Percentiles rank a stretch among this genome's conserved stretches.
Conservation (phyloP, 768 basidiomycete species). For the Suillus placidus region DNA sequence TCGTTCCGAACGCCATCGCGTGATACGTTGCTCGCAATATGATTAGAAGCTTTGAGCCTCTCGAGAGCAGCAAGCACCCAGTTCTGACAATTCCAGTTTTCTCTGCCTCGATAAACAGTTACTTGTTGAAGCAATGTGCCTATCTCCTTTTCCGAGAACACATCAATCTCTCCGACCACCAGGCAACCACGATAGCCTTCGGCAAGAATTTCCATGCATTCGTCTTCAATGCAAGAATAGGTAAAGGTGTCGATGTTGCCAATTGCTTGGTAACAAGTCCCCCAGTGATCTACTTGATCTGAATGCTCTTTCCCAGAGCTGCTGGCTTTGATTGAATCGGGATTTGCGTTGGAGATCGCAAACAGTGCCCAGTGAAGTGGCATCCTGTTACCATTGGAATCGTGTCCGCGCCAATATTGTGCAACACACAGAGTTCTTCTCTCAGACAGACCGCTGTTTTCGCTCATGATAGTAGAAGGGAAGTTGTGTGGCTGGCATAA, state of each 20-base stretch:
- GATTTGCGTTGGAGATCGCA: slow-evolving; percentile 27
- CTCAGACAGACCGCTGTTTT: slow-evolving; percentile 16
- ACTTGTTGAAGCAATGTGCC: slow-evolving; percentile 29
- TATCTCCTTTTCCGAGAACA: slow-evolving; percentile 15
- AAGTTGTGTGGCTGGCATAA: background rate
- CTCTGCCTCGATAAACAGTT: slow-evolving; percentile 25
- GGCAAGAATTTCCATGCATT: slow-evolving; percentile 35
- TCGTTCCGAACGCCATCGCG: slow-evolving; percentile 23
- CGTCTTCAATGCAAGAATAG: slow-evolving; percentile 29
- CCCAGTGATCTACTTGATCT: slow-evolving; percentile 32
- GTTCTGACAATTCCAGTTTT: slow-evolving; percentile 37
- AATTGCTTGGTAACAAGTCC: slow-evolving; percentile 32
- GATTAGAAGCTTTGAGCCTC: slow-evolving; percentile 20
- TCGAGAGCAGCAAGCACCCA: slow-evolving; percentile 32
- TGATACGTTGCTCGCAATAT: slow-evolving; percentile 23
- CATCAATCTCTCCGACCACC: slow-evolving; percentile 24
- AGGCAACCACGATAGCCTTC: slow-evolving; percentile 34
- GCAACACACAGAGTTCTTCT: slow-evolving; percentile 29
- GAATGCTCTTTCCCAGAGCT: slow-evolving; percentile 25
- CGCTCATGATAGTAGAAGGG: slow-evolving; percentile 17
- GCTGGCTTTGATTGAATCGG: slow-evolving; percentile 22
- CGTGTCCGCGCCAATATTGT: slow-evolving; percentile 33
- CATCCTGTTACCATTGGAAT: slow-evolving; percentile 22
- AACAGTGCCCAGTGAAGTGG: slow-evolving; percentile 37
- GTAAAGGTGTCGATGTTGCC: slow-evolving; percentile 33